Evolutionary conservation across 164 flowering plant genomes (phyloP).

Genomic region (Malania oleifera): DNA sequence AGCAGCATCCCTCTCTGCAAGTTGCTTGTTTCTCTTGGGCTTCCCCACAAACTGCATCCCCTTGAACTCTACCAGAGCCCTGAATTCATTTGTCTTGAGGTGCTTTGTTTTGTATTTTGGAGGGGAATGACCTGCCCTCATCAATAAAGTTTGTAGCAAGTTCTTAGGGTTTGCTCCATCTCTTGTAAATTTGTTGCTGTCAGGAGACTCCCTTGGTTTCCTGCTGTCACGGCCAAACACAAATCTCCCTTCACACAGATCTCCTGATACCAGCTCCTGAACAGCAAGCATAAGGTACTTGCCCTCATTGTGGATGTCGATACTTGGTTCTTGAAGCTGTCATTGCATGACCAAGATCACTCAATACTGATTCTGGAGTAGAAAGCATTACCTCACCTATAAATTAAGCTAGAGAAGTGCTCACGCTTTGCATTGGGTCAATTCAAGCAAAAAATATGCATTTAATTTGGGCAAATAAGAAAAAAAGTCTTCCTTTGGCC

Average conservation of each 20-base stretch:
- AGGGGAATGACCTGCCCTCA: constrained; percentile 95
- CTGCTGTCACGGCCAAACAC: constrained; percentile 85
- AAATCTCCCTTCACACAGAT: constrained; percentile 93
- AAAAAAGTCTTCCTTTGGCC: too few species aligned
- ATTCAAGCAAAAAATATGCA: too few species aligned
- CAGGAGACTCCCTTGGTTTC: constrained; percentile 40
- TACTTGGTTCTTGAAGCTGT: constrained; percentile 71
- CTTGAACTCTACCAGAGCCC: constrained; percentile 90
- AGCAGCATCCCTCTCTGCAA: constrained; percentile 96
- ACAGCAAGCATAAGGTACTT: constrained; percentile 91
- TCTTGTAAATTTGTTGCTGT: constrained; percentile 37
- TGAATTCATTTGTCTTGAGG: constrained; percentile 87
- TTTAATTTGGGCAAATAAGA: too few species aligned
- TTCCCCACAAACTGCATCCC: constrained; percentile 99
- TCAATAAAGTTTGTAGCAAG: constrained; percentile 84
- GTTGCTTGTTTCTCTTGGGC: constrained; percentile 83
- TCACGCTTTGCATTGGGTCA: too few species aligned
- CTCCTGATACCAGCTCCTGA: constrained; percentile 87
- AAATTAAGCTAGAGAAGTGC: too few species aligned
- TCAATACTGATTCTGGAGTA: background rate
- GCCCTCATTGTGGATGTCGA: constrained; percentile 88
- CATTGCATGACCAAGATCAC: background rate
- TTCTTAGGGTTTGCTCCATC: constrained; percentile 93
- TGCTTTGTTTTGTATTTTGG: constrained; percentile 95
- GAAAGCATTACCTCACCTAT: too few species aligned